Conservation (phyloP, 352 stramenopile genomes). For the Phytophthora citricola region DNA sequence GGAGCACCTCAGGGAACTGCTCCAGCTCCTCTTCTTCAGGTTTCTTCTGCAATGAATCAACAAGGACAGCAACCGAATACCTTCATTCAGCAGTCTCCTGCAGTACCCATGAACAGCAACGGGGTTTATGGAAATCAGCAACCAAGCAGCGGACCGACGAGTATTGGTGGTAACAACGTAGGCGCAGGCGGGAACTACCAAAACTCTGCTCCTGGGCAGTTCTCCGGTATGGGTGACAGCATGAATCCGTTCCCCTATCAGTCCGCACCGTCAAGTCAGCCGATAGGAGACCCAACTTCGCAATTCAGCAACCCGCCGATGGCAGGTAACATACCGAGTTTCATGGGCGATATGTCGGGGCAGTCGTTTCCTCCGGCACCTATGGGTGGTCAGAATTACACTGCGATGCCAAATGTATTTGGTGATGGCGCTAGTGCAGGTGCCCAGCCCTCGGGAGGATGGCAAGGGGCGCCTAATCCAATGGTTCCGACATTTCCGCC, state of each 20-base stretch:
- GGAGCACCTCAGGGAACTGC: conserved; percentile 8
- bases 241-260: conserved; percentile 46
- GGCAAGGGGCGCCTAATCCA: conserved; percentile 32
- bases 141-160: conserved; percentile 22
- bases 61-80: conserved; percentile 24
- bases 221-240: conserved; percentile 28
- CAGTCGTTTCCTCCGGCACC: conserved; percentile 31
- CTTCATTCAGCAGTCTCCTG: conserved; percentile 24
- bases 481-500: conserved; percentile 28
- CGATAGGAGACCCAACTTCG: conserved; percentile 31
- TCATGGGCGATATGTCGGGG: conserved; percentile 39
- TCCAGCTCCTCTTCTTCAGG: conserved; percentile 8
- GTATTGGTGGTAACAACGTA: conserved; percentile 5
- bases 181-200: conserved; percentile 19
- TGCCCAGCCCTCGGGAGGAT: conserved; percentile 17
- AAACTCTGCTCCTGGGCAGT: conserved; percentile 13
- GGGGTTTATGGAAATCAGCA: conserved; percentile 26
- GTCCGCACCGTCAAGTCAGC: conserved; percentile 30
- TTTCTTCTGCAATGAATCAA: conserved; percentile 26
- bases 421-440: conserved; percentile 15
- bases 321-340: conserved; percentile 24
- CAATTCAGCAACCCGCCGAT: conserved; percentile 32
- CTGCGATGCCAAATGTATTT: conserved; percentile 38
- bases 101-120: conserved; percentile 15
- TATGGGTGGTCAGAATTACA: conserved; percentile 30